Base-by-base conservation (phyloP, 2,329 filamentous ascomycete species). In the Paracamarosporium sp. region DNA sequence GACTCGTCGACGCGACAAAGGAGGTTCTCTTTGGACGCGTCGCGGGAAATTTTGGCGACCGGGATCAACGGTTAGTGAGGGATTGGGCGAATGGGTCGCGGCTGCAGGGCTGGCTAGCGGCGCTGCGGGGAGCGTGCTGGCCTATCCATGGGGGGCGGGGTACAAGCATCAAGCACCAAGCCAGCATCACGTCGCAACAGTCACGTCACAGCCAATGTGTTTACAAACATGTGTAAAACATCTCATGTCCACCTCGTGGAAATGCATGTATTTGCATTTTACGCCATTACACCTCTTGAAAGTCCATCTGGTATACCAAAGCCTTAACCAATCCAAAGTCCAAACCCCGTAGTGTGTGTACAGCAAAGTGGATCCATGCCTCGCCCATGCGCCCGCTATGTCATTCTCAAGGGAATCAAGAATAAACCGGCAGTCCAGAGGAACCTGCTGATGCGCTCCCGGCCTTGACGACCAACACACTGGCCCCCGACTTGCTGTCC, bases 401-500 rank as follows among this genome's bases (percentile, higher is more conserved):
- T 22, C 30, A 20, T 17, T 20, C 46, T 12, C 5, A 6, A 20
- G 36, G 22, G 24, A 12, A 33, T 40, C 35, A 31, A 8, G 43
- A 30, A n/a, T 30, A 53, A 28, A 22, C 7, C 13, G 15, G 9
- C 17, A 33, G 15, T 22, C 44, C 44, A 9, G 28, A 15, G 7
- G 28, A 15, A 4, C 5, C 9, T 47, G 17, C 44, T 22, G 25
- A 25, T 50, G 44, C 25, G 38, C 15, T 28, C 2, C 69, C 71
- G 24, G 88, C 89, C 76, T 92, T 88, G 27, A 93, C 82, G 53
- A 93, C 85, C 52, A 93, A 78, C 25, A 93, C 77, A 73, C 90
- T 92, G 0, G 88, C 86, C 61, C 82, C 84, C n/a, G 90, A 75
- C 12, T 82, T 84, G 43, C 80, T 81, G 50, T 82, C 81, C 41